phyloP scores from a whole-genome alignment of 2,329 filamentous ascomycete species.

The Trichoderma guizhouense region DNA sequence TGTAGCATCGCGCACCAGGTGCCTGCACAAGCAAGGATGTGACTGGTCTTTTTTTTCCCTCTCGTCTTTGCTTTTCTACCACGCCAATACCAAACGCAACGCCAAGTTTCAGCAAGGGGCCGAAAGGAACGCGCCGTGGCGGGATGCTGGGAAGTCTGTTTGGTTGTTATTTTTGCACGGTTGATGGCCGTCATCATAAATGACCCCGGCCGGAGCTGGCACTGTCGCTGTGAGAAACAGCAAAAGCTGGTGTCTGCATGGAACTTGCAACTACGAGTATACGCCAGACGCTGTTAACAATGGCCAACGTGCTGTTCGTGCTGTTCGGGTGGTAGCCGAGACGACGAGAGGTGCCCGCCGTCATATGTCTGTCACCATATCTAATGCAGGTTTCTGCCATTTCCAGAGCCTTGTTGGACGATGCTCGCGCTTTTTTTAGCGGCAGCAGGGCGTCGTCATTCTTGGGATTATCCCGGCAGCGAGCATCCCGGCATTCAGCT shows the following conservation, averaged over 20 bases:
- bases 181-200: not conserved
- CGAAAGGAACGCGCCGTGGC: constrained; percentile 9
- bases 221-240: not conserved
- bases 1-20: not conserved
- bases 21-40: constrained; percentile 11
- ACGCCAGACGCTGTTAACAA: not conserved
- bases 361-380: constrained; percentile 10
- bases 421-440: not conserved
- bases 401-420: constrained; percentile 7
- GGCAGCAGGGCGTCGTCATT: not conserved
- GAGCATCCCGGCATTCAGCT: constrained; percentile 9
- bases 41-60: not conserved
- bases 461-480: constrained; percentile 8
- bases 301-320: not conserved
- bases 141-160: not conserved
- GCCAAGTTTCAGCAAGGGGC: constrained; percentile 7
- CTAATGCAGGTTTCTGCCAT: not conserved
- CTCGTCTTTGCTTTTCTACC: not conserved
- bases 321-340: not conserved
- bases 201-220: not conserved
- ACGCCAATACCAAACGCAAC: not conserved
- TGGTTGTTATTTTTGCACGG: not conserved
- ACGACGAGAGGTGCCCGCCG: not conserved
- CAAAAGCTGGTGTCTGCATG: not conserved
- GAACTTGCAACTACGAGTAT: not conserved